Evolutionary conservation across 106 monocot genomes (phyloP).

Genomic region (Dactylorhiza incarnata): DNA sequence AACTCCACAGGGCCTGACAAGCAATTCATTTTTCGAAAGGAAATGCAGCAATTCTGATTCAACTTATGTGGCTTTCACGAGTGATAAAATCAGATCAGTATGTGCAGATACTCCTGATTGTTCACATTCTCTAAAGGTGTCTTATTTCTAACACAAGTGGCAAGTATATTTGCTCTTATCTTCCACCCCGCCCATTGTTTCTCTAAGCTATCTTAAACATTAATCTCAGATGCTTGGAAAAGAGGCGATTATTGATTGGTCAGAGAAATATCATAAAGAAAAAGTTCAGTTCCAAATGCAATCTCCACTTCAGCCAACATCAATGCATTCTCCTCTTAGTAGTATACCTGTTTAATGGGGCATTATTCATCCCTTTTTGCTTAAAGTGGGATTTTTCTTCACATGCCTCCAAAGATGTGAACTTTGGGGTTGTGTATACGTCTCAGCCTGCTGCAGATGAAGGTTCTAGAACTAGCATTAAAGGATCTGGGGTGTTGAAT

Average conservation of each 20-base stretch:
- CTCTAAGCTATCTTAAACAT: not conserved
- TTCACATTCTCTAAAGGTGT: constrained; percentile 37
- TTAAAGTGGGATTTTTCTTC: constrained; percentile 27
- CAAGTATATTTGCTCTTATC: not conserved
- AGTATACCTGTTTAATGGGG: constrained; percentile 23
- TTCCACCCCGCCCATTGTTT: not conserved
- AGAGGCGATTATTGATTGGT: constrained; percentile 15
- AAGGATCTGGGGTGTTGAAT: constrained; percentile 36
- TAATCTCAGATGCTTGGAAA: constrained; percentile 29
- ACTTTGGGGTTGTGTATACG: constrained; percentile 18
- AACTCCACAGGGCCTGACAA: constrained; percentile 16
- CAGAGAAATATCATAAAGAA: constrained; percentile 26
- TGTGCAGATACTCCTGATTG: constrained; percentile 25
- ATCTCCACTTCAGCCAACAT: constrained; percentile 19
- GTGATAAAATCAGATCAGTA: constrained; percentile 18
- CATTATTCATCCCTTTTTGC: constrained; percentile 30
- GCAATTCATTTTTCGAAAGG: constrained; percentile 31
- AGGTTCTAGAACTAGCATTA: constrained; percentile 70
- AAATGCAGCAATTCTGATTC: constrained; percentile 63
- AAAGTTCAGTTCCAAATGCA: constrained; percentile 26
- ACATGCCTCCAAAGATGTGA: constrained; percentile 26
- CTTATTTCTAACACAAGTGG: not conserved
- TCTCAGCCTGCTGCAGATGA: constrained; percentile 66
- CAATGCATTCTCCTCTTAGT: constrained; percentile 19
- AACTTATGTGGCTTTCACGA: constrained; percentile 26